Evolutionary conservation across 2,329 filamentous ascomycete genomes (phyloP).

Genomic region (Cytospora piceae): DNA sequence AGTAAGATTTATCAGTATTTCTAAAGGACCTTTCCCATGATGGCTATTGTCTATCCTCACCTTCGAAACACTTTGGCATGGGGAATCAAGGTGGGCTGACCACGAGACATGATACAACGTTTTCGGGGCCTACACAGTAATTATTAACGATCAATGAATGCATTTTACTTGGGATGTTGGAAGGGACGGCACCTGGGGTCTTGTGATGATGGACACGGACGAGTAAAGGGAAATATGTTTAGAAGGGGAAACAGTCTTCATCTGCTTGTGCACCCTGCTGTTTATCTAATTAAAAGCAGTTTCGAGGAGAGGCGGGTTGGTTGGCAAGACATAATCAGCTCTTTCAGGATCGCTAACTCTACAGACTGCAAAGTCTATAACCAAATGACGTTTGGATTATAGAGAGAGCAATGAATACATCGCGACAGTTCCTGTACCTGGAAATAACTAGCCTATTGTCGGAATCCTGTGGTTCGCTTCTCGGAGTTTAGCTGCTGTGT

Average conservation of each 20-base stretch:
- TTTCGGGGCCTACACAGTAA: background rate
- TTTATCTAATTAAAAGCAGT: background rate
- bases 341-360: background rate
- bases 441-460: too few relatives aligned
- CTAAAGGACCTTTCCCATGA: background rate
- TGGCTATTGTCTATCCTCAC: background rate
- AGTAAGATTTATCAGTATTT: background rate
- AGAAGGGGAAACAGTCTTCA: background rate
- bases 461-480: background rate
- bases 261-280: background rate
- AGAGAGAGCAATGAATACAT: too few relatives aligned
- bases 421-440: too few relatives aligned
- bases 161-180: background rate
- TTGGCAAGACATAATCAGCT: background rate
- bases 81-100: background rate
- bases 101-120: background rate
- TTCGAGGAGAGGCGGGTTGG: background rate
- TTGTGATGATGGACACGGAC: background rate
- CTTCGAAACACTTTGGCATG: background rate
- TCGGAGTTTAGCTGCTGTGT: background rate
- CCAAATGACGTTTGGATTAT: too few relatives aligned
- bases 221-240: background rate
- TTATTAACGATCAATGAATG: background rate
- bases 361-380: background rate
- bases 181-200: background rate